These are phyloP conservation scores for Corinectria fuckeliana DNA, from an alignment of 2,329 filamentous ascomycete genomes.

Conservation along the genomic window DNA sequence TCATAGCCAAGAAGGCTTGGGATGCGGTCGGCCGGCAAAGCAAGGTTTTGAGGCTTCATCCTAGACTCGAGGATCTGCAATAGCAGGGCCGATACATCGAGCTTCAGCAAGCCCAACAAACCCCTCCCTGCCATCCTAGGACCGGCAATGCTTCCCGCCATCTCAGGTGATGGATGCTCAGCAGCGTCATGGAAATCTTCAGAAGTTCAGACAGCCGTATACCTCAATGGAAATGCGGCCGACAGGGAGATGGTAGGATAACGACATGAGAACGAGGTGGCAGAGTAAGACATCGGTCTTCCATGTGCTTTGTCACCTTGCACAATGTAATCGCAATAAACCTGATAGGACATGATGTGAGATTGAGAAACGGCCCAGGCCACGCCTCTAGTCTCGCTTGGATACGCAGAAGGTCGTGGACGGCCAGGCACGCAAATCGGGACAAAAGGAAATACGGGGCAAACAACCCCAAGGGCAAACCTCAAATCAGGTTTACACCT, in stretches of 20 bases:
- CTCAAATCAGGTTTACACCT: not conserved
- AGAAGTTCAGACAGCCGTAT: not conserved
- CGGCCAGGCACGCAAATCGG: slow-evolving; percentile 6
- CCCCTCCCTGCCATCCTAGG: slow-evolving; percentile 24
- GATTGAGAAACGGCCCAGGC: not conserved
- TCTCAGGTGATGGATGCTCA: slow-evolving; percentile 25
- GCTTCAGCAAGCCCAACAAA: slow-evolving; percentile 30
- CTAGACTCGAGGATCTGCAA: slow-evolving; percentile 28
- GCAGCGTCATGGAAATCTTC: slow-evolving; percentile 1
- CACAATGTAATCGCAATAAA: not conserved
- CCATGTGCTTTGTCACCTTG: slow-evolving; percentile 10
- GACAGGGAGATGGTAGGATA: slow-evolving; percentile 9
- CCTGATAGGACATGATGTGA: slow-evolving; percentile 4
- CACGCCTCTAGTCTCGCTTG: not conserved
- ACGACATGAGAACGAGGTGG: not conserved
- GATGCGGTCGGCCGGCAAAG: slow-evolving; percentile 20
- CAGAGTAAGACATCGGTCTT: slow-evolving; percentile 4
- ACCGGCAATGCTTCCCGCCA: slow-evolving; percentile 23
- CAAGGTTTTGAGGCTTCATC: slow-evolving; percentile 30
- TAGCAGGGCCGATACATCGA: slow-evolving; percentile 30
- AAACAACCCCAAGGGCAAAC: not conserved
- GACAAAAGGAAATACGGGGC: slow-evolving; percentile 15
- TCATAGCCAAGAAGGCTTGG: slow-evolving; percentile 17
- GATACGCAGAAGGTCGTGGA: not conserved
- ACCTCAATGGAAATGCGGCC: not conserved